A percentile compares a stretch with the other conserved stretches of the same genome.
These are phyloP conservation scores for Saccharomyces hybrid DNA, from an alignment of 1,139 yeast genomes.

Conservation along the genomic window DNA sequence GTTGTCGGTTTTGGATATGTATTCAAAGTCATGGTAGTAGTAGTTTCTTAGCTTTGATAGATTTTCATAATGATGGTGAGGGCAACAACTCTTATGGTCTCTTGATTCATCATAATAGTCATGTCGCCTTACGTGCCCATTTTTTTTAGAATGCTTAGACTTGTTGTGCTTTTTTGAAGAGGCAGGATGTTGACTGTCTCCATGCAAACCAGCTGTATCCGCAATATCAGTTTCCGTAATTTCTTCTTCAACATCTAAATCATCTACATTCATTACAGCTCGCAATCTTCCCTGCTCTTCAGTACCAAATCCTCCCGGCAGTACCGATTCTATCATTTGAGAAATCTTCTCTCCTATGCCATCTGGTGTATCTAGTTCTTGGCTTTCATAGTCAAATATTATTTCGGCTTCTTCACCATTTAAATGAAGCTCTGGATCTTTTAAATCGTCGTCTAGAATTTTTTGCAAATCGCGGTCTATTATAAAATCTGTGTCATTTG, in stretches of 20 bases:
- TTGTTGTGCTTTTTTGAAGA: background rate
- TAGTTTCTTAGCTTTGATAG: slow-evolving; percentile 8
- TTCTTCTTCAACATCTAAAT: background rate
- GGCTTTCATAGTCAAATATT: slow-evolving; percentile 28
- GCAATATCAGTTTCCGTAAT: background rate
- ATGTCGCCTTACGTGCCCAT: slow-evolving; percentile 1
- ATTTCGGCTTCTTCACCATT: slow-evolving; percentile 27
- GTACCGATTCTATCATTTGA: slow-evolving; percentile 28
- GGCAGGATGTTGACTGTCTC: background rate
- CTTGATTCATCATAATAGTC: slow-evolving; percentile 3
- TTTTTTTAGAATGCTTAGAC: background rate
- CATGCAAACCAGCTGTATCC: background rate
- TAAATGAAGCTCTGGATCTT: slow-evolving; percentile 23
- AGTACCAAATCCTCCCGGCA: slow-evolving; percentile 24
- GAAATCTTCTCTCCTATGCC: slow-evolving; percentile 27
- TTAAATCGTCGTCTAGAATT: slow-evolving; percentile 11
- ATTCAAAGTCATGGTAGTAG: slow-evolving; percentile 19
- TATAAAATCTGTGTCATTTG: slow-evolving; percentile 1
- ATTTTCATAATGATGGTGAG: slow-evolving; percentile 9
- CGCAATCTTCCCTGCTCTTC: slow-evolving; percentile 22
- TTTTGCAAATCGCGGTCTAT: slow-evolving; percentile 4
- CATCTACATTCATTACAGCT: slow-evolving; percentile 6
- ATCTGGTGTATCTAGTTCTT: slow-evolving; percentile 23
- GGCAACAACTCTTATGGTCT: slow-evolving; percentile 8
- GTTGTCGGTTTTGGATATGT: slow-evolving; percentile 8